These are phyloP conservation scores for Diaporthe sp. DNA, from an alignment of 2,329 filamentous ascomycete genomes.

Conservation along the genomic window DNA sequence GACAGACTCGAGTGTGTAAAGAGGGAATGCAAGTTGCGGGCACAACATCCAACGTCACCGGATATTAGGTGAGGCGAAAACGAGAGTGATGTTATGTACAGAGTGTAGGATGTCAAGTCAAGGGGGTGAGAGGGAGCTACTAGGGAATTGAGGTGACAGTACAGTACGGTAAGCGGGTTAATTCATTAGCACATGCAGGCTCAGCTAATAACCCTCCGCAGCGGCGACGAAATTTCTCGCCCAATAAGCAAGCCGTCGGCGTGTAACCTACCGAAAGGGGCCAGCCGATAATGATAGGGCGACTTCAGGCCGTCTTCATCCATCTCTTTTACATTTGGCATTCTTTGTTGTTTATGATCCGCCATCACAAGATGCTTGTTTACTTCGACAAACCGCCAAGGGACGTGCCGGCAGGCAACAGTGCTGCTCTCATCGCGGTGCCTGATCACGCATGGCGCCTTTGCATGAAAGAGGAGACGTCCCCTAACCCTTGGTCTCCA, in stretches of 20 bases:
- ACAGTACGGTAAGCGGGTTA: constrained; percentile 19
- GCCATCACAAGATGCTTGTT: constrained; percentile 5
- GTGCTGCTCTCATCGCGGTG: constrained; percentile 6
- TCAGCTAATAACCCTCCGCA: constrained; percentile 12
- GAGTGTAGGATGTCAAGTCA: background rate
- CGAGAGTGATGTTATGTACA: constrained; percentile 1
- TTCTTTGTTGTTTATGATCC: background rate
- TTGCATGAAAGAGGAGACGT: background rate
- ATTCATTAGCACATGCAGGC: constrained; percentile 28
- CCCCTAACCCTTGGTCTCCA: constrained; percentile 28
- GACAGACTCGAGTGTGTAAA: background rate
- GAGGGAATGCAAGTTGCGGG: background rate
- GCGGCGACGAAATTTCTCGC: constrained; percentile 7
- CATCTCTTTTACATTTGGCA: background rate
- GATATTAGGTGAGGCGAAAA: background rate
- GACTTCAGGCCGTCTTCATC: background rate
- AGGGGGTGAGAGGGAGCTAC: constrained; percentile 13
- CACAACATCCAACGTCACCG: background rate
- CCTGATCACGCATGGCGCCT: background rate
- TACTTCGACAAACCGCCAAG: background rate
- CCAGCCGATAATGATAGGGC: background rate
- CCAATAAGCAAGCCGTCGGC: constrained; percentile 1
- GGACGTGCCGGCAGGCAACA: constrained; percentile 19
- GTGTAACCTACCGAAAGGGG: background rate
- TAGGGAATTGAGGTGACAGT: constrained; percentile 15